phyloP scores from a whole-genome alignment of 441 rosid species.

The Syzygium syzygioides region DNA sequence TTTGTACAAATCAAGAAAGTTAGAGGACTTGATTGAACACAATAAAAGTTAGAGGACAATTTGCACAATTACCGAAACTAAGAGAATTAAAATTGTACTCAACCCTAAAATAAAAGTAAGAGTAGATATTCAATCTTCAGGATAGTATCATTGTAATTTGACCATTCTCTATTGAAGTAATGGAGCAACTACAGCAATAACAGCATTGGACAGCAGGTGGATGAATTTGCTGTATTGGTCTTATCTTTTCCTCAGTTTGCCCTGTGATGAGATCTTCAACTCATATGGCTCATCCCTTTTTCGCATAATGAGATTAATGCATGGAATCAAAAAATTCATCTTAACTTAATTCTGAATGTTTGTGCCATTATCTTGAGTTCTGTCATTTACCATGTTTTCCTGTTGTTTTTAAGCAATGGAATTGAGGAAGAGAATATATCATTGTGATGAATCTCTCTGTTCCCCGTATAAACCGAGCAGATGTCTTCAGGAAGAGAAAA shows the following conservation, averaged over 20 bases:
- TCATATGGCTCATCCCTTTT: neutral
- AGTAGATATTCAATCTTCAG: neutral
- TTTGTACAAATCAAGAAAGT: neutral
- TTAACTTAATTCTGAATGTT: neutral
- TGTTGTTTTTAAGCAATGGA: constrained; percentile 17
- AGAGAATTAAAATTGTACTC: neutral
- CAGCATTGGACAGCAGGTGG: neutral
- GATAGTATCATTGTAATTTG: neutral
- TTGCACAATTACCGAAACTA: neutral
- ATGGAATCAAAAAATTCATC: neutral
- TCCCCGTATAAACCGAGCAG: constrained; percentile 11
- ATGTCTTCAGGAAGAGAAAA: constrained; percentile 31
- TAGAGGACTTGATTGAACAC: neutral
- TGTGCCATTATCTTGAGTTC: neutral
- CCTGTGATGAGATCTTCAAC: neutral
- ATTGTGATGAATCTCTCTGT: neutral
- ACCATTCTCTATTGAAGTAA: neutral
- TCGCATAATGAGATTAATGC: neutral
- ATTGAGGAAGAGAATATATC: constrained; percentile 5
- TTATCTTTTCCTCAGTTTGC: neutral
- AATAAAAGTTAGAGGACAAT: neutral
- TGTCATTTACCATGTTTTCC: neutral
- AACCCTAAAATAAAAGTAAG: neutral
- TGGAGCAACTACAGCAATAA: neutral
- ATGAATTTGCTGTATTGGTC: neutral